Percentiles rank a stretch among this genome's conserved stretches.
phyloP scores from a whole-genome alignment of 257 asterid genomes.

The Hygrophila difformis region DNA sequence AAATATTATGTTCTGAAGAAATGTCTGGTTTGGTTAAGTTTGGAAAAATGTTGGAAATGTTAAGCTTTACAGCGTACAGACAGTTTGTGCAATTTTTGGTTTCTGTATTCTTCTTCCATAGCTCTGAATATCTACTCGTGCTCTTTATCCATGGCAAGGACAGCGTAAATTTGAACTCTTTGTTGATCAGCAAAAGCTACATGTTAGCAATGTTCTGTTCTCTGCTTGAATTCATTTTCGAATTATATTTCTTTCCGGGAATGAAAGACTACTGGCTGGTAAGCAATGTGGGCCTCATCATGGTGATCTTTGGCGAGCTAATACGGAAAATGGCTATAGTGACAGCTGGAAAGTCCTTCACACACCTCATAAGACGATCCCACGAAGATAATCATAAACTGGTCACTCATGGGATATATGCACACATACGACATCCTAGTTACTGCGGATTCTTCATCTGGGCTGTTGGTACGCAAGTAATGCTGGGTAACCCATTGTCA shows the following conservation, averaged over 20 bases:
- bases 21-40: conserved; percentile 6
- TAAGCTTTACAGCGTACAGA: conserved; percentile 38
- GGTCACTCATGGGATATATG: conserved; percentile 43
- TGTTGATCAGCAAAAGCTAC: conserved; percentile 42
- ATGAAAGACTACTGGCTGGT: conserved; percentile 45
- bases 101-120: conserved; percentile 42
- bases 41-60: conserved; percentile 38
- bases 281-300: conserved; percentile 36
- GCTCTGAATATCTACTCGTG: conserved; percentile 44
- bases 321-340: conserved; percentile 52
- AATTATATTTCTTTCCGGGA: conserved; percentile 36
- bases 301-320: conserved; percentile 50
- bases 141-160: conserved; percentile 38
- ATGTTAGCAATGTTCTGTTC: conserved; percentile 40
- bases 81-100: conserved; percentile 41
- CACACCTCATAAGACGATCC: conserved; percentile 39
- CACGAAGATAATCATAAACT: conserved; percentile 42
- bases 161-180: conserved; percentile 36
- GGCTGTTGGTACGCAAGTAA: conserved; percentile 26
- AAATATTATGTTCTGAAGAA: too few species aligned
- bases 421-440: conserved; percentile 42
- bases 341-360: conserved; percentile 50
- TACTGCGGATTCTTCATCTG: too few species aligned
- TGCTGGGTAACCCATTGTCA: conserved; percentile 56
- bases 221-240: conserved; percentile 36